Evolutionary conservation across 331 rosid genomes (phyloP).

Genomic region (Cucumis variabilis): DNA sequence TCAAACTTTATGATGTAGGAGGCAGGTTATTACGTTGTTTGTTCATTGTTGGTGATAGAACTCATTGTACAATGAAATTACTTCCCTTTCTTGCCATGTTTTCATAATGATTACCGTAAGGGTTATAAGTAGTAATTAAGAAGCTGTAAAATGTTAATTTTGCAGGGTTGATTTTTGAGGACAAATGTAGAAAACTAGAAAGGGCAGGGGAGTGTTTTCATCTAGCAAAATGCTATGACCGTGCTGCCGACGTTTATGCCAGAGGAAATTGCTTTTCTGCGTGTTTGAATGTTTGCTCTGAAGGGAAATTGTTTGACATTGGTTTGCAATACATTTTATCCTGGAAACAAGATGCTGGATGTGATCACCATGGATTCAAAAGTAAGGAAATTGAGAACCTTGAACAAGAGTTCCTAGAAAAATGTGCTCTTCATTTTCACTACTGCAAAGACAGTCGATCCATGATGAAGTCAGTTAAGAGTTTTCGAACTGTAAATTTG

Average conservation of each 20-base stretch:
- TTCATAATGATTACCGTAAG: background rate
- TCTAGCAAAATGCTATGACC: conserved; percentile 39
- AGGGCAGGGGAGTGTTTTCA: conserved; percentile 56
- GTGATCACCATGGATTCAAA: conserved; percentile 18
- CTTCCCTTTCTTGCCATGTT: background rate
- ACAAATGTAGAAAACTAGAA: conserved; percentile 46
- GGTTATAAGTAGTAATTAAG: background rate
- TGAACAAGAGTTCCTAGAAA: conserved; percentile 60
- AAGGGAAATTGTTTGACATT: conserved; percentile 52
- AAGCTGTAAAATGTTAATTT: background rate
- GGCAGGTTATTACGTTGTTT: background rate
- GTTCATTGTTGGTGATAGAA: background rate
- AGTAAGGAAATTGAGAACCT: conserved; percentile 38
- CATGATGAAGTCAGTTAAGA: conserved; percentile 71
- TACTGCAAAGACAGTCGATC: conserved; percentile 41
- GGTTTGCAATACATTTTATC: conserved; percentile 58
- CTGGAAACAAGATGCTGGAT: conserved; percentile 52
- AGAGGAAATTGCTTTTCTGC: conserved; percentile 47
- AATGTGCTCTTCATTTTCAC: conserved; percentile 58
- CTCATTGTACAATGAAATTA: background rate
- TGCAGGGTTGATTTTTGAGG: conserved; percentile 61
- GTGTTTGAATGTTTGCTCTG: conserved; percentile 59
- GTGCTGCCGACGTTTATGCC: conserved; percentile 51
- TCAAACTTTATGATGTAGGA: background rate
- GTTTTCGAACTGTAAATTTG: conserved; percentile 51